A percentile compares a stretch with the other conserved stretches of the same genome.
Evolutionary conservation across 2,329 filamentous ascomycete genomes (phyloP).

Genomic region (Aspergillus cejpii): DNA sequence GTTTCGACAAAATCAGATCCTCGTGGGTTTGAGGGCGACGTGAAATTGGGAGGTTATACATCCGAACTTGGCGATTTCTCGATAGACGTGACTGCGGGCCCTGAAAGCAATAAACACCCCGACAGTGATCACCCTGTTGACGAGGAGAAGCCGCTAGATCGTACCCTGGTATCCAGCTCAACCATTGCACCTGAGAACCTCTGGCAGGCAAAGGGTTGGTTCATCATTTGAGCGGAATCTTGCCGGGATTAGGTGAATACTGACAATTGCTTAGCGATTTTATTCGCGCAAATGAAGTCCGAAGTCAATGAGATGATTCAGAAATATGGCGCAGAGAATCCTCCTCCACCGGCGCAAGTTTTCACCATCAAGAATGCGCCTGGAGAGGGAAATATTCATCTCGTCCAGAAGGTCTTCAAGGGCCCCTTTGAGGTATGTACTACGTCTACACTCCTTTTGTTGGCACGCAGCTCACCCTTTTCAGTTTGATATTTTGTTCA

Average conservation of each 20-base stretch:
- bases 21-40: slow-evolving; percentile 52
- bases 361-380: slow-evolving; percentile 66
- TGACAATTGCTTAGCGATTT: slow-evolving; percentile 38
- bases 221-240: background rate
- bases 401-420: slow-evolving; percentile 86
- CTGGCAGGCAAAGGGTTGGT: slow-evolving; percentile 73
- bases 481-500: slow-evolving; percentile 84
- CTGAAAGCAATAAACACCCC: slow-evolving; percentile 54
- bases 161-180: slow-evolving; percentile 68
- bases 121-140: slow-evolving; percentile 56
- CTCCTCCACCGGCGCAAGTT: slow-evolving; percentile 75
- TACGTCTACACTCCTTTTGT: too few relatives aligned
- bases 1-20: slow-evolving; percentile 48
- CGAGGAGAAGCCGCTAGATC: slow-evolving; percentile 63
- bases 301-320: slow-evolving; percentile 54
- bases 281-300: slow-evolving; percentile 59
- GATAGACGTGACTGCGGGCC: slow-evolving; percentile 67
- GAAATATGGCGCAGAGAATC: slow-evolving; percentile 56
- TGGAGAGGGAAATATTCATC: slow-evolving; percentile 66
- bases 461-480: slow-evolving; percentile 9
- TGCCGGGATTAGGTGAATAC: background rate
- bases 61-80: slow-evolving; percentile 70
- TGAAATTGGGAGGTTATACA: slow-evolving; percentile 65
- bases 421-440: slow-evolving; percentile 65
- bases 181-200: slow-evolving; percentile 59